Evolutionary conservation across 2,329 filamentous ascomycete genomes (phyloP).

Genomic region (Sporothrix dimorphospora): DNA sequence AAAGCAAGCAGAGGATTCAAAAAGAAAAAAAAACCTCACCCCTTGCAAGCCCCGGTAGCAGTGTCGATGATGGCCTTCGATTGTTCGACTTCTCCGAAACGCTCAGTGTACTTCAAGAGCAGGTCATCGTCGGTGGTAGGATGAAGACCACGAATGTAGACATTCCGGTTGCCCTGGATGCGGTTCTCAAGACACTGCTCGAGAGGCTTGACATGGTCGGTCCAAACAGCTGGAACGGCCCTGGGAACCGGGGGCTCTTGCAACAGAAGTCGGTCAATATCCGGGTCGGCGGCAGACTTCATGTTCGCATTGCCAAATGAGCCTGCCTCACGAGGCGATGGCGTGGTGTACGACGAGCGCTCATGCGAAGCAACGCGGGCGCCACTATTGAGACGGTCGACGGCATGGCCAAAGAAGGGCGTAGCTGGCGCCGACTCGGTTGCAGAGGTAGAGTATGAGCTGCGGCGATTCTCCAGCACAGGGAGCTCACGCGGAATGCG

Average conservation of each 20-base stretch:
- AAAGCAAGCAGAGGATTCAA: neutral
- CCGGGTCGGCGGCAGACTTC: constrained; percentile 52
- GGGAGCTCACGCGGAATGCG: constrained; percentile 60
- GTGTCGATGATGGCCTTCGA: constrained; percentile 99
- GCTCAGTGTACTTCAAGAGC: constrained; percentile 76
- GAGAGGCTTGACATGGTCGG: constrained; percentile 83
- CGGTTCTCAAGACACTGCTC: constrained; percentile 95
- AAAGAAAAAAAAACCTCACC: constrained; percentile 59
- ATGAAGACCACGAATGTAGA: constrained; percentile 95
- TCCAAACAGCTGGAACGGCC: constrained; percentile 88
- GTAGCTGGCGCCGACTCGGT: constrained; percentile 68
- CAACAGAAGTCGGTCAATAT: constrained; percentile 67
- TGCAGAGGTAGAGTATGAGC: constrained; percentile 63
- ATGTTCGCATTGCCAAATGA: constrained; percentile 42
- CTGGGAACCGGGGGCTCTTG: constrained; percentile 82
- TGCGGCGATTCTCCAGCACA: constrained; percentile 66
- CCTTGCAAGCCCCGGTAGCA: constrained; percentile 91
- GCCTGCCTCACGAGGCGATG: constrained; percentile 63
- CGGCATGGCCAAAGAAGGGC: constrained; percentile 63
- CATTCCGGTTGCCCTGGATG: constrained; percentile 88
- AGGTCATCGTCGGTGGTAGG: constrained; percentile 94
- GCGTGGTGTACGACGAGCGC: constrained; percentile 67
- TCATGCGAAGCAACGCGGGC: constrained; percentile 61
- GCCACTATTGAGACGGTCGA: constrained; percentile 60
- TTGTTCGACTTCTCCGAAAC: constrained; percentile 92